phyloP scores from a whole-genome alignment of 139 green algal species.

The Coelastrella sp. region DNA sequence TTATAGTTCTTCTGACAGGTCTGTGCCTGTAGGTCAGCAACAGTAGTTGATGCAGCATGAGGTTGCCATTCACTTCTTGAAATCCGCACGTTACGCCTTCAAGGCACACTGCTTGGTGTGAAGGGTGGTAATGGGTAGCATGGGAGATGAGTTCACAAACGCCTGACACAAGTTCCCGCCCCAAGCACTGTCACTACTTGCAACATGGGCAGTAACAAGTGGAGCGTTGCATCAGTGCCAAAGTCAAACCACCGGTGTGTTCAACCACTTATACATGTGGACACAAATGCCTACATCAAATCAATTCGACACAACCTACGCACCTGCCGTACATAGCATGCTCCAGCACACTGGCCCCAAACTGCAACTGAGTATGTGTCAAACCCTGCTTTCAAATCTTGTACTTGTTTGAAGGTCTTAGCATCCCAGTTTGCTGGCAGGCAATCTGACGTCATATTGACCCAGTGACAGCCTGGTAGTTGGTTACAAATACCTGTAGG shows the following conservation, averaged over 20 bases:
- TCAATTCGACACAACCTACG: too few relatives aligned
- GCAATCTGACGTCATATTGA: background rate
- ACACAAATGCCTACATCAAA: too few relatives aligned
- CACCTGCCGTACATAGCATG: conserved; percentile 38
- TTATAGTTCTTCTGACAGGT: background rate
- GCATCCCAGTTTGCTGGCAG: background rate
- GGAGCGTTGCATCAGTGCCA: too few relatives aligned
- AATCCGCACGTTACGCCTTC: background rate
- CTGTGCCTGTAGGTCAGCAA: background rate
- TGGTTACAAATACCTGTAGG: conserved; percentile 11
- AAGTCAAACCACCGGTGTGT: too few relatives aligned
- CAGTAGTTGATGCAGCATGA: background rate
- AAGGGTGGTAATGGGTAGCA: too few relatives aligned
- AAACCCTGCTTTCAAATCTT: background rate
- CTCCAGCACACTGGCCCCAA: conserved; percentile 9
- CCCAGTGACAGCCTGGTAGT: conserved; percentile 7
- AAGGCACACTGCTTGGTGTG: background rate
- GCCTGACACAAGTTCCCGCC: too few relatives aligned
- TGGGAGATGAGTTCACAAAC: too few relatives aligned
- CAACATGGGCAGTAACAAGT: too few relatives aligned
- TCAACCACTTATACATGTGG: too few relatives aligned
- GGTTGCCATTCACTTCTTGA: background rate
- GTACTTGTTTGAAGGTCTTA: background rate
- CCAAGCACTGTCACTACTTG: too few relatives aligned
- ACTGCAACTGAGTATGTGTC: background rate